A percentile compares a stretch with the other conserved stretches of the same genome.
phyloP scores from a whole-genome alignment of 176 grass and related monocot species.

The Tuctoria greenei region DNA sequence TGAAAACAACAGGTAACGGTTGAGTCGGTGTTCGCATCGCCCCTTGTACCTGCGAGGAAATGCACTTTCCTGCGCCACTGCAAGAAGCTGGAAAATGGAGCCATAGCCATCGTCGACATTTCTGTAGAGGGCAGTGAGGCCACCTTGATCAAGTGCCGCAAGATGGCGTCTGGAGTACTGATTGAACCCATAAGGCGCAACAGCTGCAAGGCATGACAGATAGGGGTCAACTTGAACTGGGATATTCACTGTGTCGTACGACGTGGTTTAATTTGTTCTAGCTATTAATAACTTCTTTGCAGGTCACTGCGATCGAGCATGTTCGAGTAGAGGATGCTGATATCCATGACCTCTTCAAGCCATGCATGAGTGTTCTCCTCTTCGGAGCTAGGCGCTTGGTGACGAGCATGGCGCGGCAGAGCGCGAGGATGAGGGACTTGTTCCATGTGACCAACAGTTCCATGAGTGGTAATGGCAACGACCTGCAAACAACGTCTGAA shows the following conservation, averaged over 20 bases:
- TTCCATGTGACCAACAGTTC: slow-evolving; percentile 27
- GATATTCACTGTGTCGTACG: not conserved
- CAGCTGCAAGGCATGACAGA: slow-evolving; percentile 52
- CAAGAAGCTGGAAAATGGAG: slow-evolving; percentile 33
- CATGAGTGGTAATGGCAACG: slow-evolving; percentile 6
- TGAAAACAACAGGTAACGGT: slow-evolving; percentile 44
- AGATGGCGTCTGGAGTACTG: slow-evolving; percentile 63
- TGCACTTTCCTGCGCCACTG: slow-evolving; percentile 59
- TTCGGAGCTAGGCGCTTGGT: slow-evolving; percentile 61
- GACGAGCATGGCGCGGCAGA: slow-evolving; percentile 45
- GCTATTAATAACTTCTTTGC: not conserved
- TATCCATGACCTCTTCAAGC: slow-evolving; percentile 38
- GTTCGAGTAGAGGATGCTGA: slow-evolving; percentile 41
- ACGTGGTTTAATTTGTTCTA: slow-evolving; percentile 8
- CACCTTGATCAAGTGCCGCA: slow-evolving; percentile 33
- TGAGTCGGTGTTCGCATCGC: slow-evolving; percentile 47
- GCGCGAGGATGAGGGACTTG: slow-evolving; percentile 43
- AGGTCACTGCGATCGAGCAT: slow-evolving; percentile 67
- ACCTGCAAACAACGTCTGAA: not conserved
- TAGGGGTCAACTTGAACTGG: not conserved
- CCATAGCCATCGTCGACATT: slow-evolving; percentile 48
- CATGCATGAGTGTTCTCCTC: slow-evolving; percentile 33
- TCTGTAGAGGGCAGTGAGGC: slow-evolving; percentile 35
- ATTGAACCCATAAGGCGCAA: slow-evolving; percentile 43
- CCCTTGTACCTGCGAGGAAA: slow-evolving; percentile 51